A percentile compares a stretch with the other conserved stretches of the same genome.
These are phyloP conservation scores for Pichia manshurica DNA, from an alignment of 805 yeast genomes.

Conservation along the genomic window DNA sequence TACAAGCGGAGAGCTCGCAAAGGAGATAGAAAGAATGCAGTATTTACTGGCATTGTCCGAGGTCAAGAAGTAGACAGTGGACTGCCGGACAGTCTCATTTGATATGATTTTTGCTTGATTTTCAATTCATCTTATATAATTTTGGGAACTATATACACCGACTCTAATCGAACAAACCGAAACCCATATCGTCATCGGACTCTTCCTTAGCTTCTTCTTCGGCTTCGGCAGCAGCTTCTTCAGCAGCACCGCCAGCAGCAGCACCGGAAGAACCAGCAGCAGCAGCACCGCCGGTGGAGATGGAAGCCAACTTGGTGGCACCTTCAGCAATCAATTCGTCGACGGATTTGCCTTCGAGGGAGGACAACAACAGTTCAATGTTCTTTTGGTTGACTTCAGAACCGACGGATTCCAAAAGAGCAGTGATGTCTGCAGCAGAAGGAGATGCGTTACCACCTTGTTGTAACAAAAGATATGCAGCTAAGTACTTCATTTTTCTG, in stretches of 20 bases:
- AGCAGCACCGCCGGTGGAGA: constrained; percentile 98
- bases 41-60: constrained; percentile 1
- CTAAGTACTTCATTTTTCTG: constrained; percentile 85
- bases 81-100: too few relatives aligned
- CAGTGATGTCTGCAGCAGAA: constrained; percentile 84
- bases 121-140: too few relatives aligned
- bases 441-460: constrained; percentile 96
- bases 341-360: constrained; percentile 90
- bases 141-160: constrained; percentile 1
- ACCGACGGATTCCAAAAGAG: constrained; percentile 91
- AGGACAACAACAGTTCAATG: constrained; percentile 70
- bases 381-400: constrained; percentile 90
- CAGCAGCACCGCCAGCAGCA: constrained; percentile 70
- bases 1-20: constrained; percentile 10
- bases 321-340: constrained; percentile 92
- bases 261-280: constrained; percentile 67
- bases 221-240: constrained; percentile 64
- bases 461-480: constrained; percentile 97
- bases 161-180: constrained; percentile 36
- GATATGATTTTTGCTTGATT: too few relatives aligned
- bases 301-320: constrained; percentile 91
- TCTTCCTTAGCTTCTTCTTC: constrained; percentile 53
- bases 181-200: constrained; percentile 70
- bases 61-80: too few relatives aligned
- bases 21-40: constrained; percentile 19